Evolutionary conservation across 116 monocot genomes (phyloP).

Genomic region (Cymodocea nodosa): DNA sequence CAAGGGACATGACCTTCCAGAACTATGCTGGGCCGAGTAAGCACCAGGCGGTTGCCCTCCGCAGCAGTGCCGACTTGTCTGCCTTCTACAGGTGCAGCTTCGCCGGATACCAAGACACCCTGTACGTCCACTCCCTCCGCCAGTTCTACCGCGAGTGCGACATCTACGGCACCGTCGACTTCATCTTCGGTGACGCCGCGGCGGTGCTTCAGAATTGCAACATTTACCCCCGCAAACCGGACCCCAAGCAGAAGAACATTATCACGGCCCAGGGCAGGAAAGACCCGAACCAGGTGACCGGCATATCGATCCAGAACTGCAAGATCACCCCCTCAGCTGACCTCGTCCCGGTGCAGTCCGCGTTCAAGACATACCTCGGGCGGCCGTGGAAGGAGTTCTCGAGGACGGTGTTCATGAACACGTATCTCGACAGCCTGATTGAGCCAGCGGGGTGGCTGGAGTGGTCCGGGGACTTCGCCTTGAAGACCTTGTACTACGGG

Average conservation of each 20-base stretch:
- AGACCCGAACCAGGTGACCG: slow-evolving; percentile 21
- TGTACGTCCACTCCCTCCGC: slow-evolving; percentile 30
- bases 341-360: slow-evolving; percentile 15
- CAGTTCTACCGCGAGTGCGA: slow-evolving; percentile 30
- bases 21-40: slow-evolving; percentile 18
- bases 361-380: slow-evolving; percentile 19
- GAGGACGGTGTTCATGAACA: slow-evolving; percentile 18
- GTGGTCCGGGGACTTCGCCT: slow-evolving; percentile 28
- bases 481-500: slow-evolving; percentile 24
- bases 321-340: slow-evolving; percentile 18
- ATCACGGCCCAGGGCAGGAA: slow-evolving; percentile 29
- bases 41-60: slow-evolving; percentile 27
- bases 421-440: slow-evolving; percentile 12
- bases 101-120: slow-evolving; percentile 33
- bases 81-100: slow-evolving; percentile 23
- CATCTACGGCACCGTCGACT: slow-evolving; percentile 28
- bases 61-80: slow-evolving; percentile 21
- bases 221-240: slow-evolving; percentile 18
- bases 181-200: slow-evolving; percentile 29
- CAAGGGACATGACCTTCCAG: slow-evolving; percentile 24
- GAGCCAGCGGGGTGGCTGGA: slow-evolving; percentile 27
- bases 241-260: slow-evolving; percentile 20
- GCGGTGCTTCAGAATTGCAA: slow-evolving; percentile 26
- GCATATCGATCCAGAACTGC: slow-evolving; percentile 26
- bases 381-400: slow-evolving; percentile 30